Percentiles rank a stretch among this genome's conserved stretches.
Conservation (phyloP, 2,329 filamentous ascomycete species). For the Neurospora sp. region DNA sequence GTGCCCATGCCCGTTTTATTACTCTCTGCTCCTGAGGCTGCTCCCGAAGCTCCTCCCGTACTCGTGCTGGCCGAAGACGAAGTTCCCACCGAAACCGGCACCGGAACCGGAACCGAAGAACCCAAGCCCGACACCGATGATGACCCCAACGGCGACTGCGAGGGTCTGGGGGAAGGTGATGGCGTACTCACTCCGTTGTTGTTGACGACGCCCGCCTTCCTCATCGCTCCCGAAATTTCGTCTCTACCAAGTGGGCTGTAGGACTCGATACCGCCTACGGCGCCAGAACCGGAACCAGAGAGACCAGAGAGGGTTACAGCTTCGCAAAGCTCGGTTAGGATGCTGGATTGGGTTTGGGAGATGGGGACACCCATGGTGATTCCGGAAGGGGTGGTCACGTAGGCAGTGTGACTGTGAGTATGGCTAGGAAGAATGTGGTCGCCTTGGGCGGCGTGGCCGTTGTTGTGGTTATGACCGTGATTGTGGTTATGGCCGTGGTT, state of each 20-base stretch:
- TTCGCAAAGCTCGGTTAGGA: constrained; percentile 16
- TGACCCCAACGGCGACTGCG: background rate
- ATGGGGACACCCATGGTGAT: background rate
- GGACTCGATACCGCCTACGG: background rate
- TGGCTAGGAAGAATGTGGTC: background rate
- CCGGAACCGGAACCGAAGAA: accelerated
- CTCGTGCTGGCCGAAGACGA: background rate
- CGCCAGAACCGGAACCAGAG: background rate
- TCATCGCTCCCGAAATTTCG: background rate
- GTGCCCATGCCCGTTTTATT: background rate
- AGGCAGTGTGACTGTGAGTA: background rate
- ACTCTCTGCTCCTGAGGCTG: background rate
- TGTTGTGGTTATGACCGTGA: background rate
- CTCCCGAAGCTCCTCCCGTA: background rate
- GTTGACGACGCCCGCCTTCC: background rate
- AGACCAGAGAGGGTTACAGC: constrained; percentile 6
- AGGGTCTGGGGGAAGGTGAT: background rate
- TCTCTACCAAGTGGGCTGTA: constrained; percentile 14
- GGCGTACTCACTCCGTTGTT: background rate
- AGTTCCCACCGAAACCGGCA: background rate
- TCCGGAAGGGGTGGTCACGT: too few species aligned
- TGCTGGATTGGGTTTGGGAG: constrained; percentile 17
- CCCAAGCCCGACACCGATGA: background rate
- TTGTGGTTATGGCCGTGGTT: too few species aligned
- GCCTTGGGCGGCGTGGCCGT: background rate